phyloP scores from a whole-genome alignment of 1,284 basidiomycete species.

The Quambalaria eucalypti region DNA sequence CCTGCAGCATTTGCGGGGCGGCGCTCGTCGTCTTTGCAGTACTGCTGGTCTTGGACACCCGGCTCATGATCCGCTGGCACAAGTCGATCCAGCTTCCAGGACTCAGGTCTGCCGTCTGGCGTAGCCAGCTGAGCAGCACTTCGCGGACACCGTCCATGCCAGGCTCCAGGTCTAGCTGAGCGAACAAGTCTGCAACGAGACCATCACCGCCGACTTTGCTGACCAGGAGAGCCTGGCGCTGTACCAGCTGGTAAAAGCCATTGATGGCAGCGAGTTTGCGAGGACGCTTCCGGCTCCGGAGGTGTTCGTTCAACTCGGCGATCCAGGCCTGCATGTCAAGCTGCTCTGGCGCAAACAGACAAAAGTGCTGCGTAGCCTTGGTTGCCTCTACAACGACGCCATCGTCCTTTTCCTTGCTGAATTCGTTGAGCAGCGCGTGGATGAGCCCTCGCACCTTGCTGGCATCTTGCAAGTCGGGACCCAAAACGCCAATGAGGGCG shows the following conservation, averaged over 20 bases:
- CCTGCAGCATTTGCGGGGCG: conserved; percentile 49
- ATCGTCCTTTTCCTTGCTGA: conserved; percentile 64
- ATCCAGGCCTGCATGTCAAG: conserved; percentile 35
- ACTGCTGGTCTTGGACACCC: conserved; percentile 6
- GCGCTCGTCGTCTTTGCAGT: conserved; percentile 8
- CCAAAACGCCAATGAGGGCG: conserved; percentile 83
- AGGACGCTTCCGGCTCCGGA: conserved; percentile 52
- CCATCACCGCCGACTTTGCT: conserved; percentile 86
- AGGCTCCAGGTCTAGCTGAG: conserved; percentile 85
- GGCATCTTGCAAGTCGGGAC: conserved; percentile 88
- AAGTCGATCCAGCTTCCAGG: conserved; percentile 97
- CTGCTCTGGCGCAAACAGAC: conserved; percentile 84
- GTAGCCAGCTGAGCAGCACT: conserved; percentile 88
- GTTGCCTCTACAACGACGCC: conserved; percentile 85
- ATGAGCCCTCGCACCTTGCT: conserved; percentile 69
- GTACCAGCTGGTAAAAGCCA: conserved; percentile 90
- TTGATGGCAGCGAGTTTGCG: conserved; percentile 90
- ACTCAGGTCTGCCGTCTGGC: conserved; percentile 82
- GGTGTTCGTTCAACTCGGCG: conserved; percentile 18
- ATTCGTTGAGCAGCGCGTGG: conserved; percentile 74
- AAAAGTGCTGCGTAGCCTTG: conserved; percentile 87
- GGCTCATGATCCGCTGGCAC: conserved; percentile 82
- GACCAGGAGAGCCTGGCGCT: conserved; percentile 83
- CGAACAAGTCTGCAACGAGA: conserved; percentile 87
- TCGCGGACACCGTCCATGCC: conserved; percentile 87